A percentile compares a stretch with the other conserved stretches of the same genome.
Evolutionary conservation across 441 rosid species (phyloP).

Genomic region (Jatropha multifida): DNA sequence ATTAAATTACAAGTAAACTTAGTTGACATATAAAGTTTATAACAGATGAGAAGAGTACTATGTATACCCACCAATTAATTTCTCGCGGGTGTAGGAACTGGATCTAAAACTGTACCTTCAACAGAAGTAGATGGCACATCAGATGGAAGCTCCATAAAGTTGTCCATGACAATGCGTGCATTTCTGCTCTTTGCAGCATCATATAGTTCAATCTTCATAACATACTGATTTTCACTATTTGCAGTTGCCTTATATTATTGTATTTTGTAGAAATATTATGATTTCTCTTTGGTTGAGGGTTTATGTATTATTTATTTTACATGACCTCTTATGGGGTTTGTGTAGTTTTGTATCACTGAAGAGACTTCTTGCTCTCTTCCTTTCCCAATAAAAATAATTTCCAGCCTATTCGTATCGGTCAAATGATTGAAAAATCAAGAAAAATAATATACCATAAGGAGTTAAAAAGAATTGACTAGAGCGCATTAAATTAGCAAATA

Average conservation of each 20-base stretch:
- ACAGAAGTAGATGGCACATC: constrained; percentile 53
- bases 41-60: not conserved
- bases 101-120: constrained; percentile 68
- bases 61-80: not conserved
- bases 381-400: constrained; percentile 41
- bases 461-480: not conserved
- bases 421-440: not conserved
- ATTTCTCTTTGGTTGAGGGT: constrained; percentile 22
- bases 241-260: not conserved
- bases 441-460: not conserved
- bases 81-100: constrained; percentile 41
- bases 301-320: constrained; percentile 29
- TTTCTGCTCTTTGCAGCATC: constrained; percentile 54
- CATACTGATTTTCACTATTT: constrained; percentile 31
- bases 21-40: not conserved
- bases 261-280: constrained; percentile 18
- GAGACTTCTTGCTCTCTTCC: constrained; percentile 46
- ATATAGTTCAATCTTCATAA: constrained; percentile 39
- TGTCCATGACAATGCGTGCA: constrained; percentile 50
- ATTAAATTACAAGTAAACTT: not conserved
- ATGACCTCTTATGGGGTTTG: constrained; percentile 19
- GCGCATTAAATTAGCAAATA: not conserved
- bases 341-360: constrained; percentile 39
- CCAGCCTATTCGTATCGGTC: not conserved
- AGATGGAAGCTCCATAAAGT: constrained; percentile 55